Evolutionary conservation across 495 filamentous ascomycete genomes (phyloP).

Genomic region (Penicillium odoratum): DNA sequence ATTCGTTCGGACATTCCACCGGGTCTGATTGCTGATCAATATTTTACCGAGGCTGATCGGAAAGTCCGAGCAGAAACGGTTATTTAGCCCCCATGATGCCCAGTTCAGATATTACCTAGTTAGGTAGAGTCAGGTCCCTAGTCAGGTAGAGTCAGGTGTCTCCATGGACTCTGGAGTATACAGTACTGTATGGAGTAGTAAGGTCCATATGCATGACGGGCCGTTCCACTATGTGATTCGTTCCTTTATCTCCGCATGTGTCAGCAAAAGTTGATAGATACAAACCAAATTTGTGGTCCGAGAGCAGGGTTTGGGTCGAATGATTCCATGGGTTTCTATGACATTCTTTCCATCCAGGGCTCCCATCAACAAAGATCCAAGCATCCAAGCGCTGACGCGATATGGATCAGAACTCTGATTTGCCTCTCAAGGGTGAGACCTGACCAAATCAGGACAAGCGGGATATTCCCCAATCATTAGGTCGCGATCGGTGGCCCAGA

Average conservation of each 20-base stretch:
- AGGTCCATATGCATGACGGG: background rate
- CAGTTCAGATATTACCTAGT: background rate
- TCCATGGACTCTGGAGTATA: too few species aligned
- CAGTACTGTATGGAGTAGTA: background rate
- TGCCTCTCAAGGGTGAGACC: background rate
- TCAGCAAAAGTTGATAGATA: conserved; percentile 1
- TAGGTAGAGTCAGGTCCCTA: background rate
- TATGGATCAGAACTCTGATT: background rate
- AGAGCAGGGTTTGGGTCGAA: conserved; percentile 1
- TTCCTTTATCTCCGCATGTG: background rate
- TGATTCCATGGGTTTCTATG: conserved; percentile 2
- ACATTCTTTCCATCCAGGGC: background rate
- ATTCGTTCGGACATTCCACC: conserved; percentile 18
- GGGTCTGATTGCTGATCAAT: background rate
- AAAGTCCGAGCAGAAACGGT: background rate
- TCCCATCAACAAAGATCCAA: background rate
- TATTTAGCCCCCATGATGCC: background rate
- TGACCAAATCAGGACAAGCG: background rate
- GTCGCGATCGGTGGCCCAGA: conserved; percentile 17
- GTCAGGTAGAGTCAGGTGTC: background rate
- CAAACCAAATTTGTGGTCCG: background rate
- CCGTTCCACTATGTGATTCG: background rate
- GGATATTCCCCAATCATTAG: background rate
- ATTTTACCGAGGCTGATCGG: background rate
- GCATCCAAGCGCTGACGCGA: background rate